These are phyloP conservation scores for Zygosaccharomyces pseudorouxii DNA, from an alignment of 805 yeast genomes.

Conservation along the genomic window DNA sequence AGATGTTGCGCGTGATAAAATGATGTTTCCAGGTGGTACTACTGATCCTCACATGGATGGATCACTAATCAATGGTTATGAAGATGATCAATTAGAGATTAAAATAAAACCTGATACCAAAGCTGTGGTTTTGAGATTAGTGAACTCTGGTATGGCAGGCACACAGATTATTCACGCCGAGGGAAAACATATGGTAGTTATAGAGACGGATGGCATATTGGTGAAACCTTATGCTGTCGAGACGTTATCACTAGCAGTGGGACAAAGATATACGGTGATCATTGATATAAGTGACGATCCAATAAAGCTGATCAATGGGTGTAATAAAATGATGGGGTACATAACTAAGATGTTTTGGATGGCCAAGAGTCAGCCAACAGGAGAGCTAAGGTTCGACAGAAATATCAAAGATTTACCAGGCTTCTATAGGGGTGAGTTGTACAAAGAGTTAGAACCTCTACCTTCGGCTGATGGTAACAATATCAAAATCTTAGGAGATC, in stretches of 20 bases:
- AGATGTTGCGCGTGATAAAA: slow-evolving; percentile 34
- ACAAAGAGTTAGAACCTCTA: slow-evolving; percentile 20
- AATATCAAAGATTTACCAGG: slow-evolving; percentile 39
- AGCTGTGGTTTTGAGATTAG: slow-evolving; percentile 44
- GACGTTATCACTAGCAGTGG: slow-evolving; percentile 57
- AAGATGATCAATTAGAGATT: slow-evolving; percentile 20
- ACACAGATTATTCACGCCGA: slow-evolving; percentile 53
- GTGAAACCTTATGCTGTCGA: slow-evolving; percentile 47
- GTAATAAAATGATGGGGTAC: slow-evolving; percentile 50
- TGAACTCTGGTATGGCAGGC: slow-evolving; percentile 54
- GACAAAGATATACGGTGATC: slow-evolving; percentile 69
- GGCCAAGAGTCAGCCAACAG: slow-evolving; percentile 17
- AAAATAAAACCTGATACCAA: slow-evolving; percentile 42
- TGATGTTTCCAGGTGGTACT: slow-evolving; percentile 23
- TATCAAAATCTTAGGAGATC: slow-evolving; percentile 5
- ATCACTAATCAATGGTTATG: slow-evolving; percentile 25
- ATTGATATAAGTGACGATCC: slow-evolving; percentile 41
- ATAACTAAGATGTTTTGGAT: slow-evolving; percentile 33
- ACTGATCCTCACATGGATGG: slow-evolving; percentile 29
- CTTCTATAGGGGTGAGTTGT: slow-evolving; percentile 20
- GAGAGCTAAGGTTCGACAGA: slow-evolving; percentile 37
- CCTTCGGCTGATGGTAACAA: neutral
- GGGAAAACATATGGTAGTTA: slow-evolving; percentile 48
- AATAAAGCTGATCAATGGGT: slow-evolving; percentile 42
- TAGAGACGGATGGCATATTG: slow-evolving; percentile 57